Percentiles rank a stretch among this genome's conserved stretches.
These are phyloP conservation scores for Mycena leptocephala DNA, from an alignment of 768 basidiomycete genomes.

Conservation along the genomic window DNA sequence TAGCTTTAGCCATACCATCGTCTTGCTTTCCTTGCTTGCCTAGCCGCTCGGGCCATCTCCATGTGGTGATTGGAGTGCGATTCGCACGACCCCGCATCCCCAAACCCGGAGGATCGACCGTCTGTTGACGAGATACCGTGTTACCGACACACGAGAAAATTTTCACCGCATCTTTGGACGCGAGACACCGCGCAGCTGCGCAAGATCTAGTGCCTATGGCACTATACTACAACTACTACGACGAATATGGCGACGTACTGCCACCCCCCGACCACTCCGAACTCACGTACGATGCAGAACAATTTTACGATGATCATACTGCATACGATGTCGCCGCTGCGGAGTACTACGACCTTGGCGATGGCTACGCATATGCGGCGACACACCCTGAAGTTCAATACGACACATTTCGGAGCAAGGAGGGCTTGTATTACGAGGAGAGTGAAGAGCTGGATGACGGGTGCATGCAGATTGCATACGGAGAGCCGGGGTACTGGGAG, in stretches of 20 bases:
- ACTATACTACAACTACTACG: background rate
- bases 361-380: no score
- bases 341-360: no score
- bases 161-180: background rate
- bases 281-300: background rate
- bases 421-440: no score
- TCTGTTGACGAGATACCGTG: conserved; percentile 1
- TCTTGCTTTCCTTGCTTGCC: no score
- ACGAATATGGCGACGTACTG: background rate
- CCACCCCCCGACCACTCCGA: background rate
- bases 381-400: no score
- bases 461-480: no score
- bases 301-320: background rate
- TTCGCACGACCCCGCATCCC: conserved; percentile 1
- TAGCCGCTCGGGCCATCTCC: background rate
- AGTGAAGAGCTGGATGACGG: no score
- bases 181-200: background rate
- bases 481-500: no score
- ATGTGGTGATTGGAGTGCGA: conserved; percentile 2
- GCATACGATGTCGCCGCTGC: background rate
- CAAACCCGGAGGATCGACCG: background rate
- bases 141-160: conserved; percentile 4
- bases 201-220: background rate
- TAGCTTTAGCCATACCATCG: no score
- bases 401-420: no score